phyloP scores from a whole-genome alignment of 257 asterid species.

The Marsdenia floribunda region DNA sequence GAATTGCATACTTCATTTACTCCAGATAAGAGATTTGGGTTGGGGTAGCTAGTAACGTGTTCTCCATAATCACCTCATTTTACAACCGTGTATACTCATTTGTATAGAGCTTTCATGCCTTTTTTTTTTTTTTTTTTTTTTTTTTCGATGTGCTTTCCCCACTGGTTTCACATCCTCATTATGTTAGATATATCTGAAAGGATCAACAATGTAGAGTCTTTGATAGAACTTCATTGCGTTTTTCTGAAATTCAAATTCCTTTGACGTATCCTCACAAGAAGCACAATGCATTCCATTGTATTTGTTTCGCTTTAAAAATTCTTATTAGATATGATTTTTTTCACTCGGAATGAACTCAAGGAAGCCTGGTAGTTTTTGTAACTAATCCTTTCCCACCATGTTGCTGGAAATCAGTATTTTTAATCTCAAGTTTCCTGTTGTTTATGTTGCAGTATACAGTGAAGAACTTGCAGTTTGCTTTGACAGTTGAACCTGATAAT shows the following conservation, averaged over 20 bases:
- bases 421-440: not conserved
- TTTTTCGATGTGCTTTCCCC: too few relatives aligned
- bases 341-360: not conserved
- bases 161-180: not conserved
- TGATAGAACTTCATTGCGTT: not conserved
- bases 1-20: not conserved
- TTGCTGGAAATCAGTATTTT: not conserved
- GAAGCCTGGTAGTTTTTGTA: not conserved
- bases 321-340: not conserved
- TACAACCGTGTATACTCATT: not conserved
- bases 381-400: not conserved
- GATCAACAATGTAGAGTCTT: not conserved
- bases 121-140: too few relatives aligned
- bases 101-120: not conserved
- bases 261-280: not conserved
- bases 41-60: not conserved
- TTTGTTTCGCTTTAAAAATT: not conserved
- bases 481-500: slow-evolving; percentile 71
- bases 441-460: slow-evolving; percentile 38
- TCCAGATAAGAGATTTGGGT: not conserved
- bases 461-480: slow-evolving; percentile 75
- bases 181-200: not conserved
- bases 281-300: not conserved
- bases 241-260: not conserved
- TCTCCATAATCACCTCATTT: not conserved